Base-by-base conservation (phyloP, 2,329 filamentous ascomycete genomes). In the Aureobasidium pullulans region DNA sequence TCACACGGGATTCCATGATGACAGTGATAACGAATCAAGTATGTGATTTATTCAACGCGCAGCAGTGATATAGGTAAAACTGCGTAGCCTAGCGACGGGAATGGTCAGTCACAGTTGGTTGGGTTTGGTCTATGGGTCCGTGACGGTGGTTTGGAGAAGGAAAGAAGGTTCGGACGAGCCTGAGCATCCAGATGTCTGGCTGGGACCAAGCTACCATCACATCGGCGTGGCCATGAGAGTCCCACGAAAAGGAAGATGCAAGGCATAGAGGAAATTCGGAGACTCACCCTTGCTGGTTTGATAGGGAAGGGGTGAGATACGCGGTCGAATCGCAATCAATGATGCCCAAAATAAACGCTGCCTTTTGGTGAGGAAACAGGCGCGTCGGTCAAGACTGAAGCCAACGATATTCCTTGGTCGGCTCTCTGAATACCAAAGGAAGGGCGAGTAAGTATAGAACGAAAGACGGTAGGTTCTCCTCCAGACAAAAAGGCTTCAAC, bases 1-100 rank as follows among this genome's bases (percentile, higher is more conserved):
- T 83, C 61, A 73, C 42, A 28, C 59, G 47, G 39, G 37, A n/a
- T 4, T 74, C 66, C 65, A 68, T 68, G 58, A 57, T n/a, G 50
- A 11, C 29, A 39, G 13, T 32, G 16, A n/a, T 8, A 34, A 43
- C 28, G n/a, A 11, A 9, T 52, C 47, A 57, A 16, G 13, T 37
- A 31, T 29, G 23, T 23, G 8, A 8, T 37, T n/a, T 23, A 37
- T 2, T 11, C 5, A 32, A 49, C 11, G 47, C 11, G 47, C 47
- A 37, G 16, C 11, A n/a, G 11, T 49, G 11, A 7, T 54, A 43
- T 40, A 10, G 50, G 31, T 15, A 10, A 43, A 8, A n/a, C 10
- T 40, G 13, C 40, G 48, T 31, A 13, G 28, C 23, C 9, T 43
- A 9, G 43, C 11, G 29, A 19, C 19, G 4, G 29, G 15, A 6